Conservation (phyloP, 2,329 filamentous ascomycete genomes). For the Sclerotinia glacialis region DNA sequence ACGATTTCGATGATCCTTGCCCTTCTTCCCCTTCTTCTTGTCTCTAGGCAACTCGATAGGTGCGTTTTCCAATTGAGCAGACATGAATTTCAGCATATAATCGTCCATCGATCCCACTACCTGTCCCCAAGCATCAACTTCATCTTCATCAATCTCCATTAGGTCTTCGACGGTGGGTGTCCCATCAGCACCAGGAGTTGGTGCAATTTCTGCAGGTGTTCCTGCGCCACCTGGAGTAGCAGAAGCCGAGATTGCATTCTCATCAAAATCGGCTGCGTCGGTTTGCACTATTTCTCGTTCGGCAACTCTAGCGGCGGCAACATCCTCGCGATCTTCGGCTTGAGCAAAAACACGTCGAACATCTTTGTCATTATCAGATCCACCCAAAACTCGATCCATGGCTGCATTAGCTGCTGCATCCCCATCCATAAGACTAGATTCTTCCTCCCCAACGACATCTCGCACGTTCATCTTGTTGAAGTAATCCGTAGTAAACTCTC, state of each 20-base stretch:
- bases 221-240: slow-evolving; percentile 35
- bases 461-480: slow-evolving; percentile 74
- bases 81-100: slow-evolving; percentile 71
- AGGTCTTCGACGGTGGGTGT: slow-evolving; percentile 30
- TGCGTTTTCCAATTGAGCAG: slow-evolving; percentile 56
- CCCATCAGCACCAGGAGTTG: slow-evolving; percentile 45
- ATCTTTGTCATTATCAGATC: slow-evolving; percentile 54
- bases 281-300: slow-evolving; percentile 83
- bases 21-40: slow-evolving; percentile 58
- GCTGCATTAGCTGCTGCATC: slow-evolving; percentile 75
- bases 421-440: slow-evolving; percentile 52
- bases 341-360: slow-evolving; percentile 76
- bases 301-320: slow-evolving; percentile 79
- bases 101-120: slow-evolving; percentile 65
- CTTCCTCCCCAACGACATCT: slow-evolving; percentile 62
- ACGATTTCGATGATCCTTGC: slow-evolving; percentile 35
- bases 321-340: slow-evolving; percentile 90
- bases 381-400: slow-evolving; percentile 79
- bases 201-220: slow-evolving; percentile 34
- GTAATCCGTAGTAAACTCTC: slow-evolving; percentile 95
- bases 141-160: slow-evolving; percentile 40
- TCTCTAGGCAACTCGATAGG: slow-evolving; percentile 62
- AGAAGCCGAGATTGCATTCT: slow-evolving; percentile 48
- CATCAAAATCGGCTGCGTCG: slow-evolving; percentile 81
- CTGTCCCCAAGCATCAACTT: slow-evolving; percentile 57